A percentile compares a stretch with the other conserved stretches of the same genome.
Evolutionary conservation across 1,139 yeast genomes (phyloP).

Genomic region (Suhomyces ambrosiae): DNA sequence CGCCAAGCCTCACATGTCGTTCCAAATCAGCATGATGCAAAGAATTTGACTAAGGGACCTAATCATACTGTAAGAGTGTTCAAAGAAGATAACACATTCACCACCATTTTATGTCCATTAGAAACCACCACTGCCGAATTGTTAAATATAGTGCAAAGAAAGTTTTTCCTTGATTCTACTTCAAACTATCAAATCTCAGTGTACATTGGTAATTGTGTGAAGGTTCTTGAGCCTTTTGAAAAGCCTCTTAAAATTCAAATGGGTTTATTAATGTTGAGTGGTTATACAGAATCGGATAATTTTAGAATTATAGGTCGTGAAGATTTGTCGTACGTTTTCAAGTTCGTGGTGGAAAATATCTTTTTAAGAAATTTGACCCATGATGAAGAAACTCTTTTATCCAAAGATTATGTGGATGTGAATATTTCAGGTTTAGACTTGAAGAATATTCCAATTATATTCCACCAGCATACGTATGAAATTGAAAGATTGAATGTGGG

Average conservation of each 20-base stretch:
- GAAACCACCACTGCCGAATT: slow-evolving; percentile 80
- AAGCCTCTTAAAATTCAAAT: slow-evolving; percentile 79
- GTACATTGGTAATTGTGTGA: slow-evolving; percentile 75
- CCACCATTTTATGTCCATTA: slow-evolving; percentile 73
- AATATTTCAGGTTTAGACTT: slow-evolving; percentile 73
- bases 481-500: slow-evolving; percentile 83
- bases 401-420: slow-evolving; percentile 73
- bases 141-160: slow-evolving; percentile 65
- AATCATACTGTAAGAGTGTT: slow-evolving; percentile 68
- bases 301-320: slow-evolving; percentile 82
- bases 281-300: slow-evolving; percentile 76
- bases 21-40: slow-evolving; percentile 18
- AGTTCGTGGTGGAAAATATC: slow-evolving; percentile 76
- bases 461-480: slow-evolving; percentile 80
- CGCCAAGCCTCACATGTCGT: slow-evolving; percentile 30
- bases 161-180: slow-evolving; percentile 72
- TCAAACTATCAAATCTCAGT: slow-evolving; percentile 80
- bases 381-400: slow-evolving; percentile 63
- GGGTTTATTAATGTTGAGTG: slow-evolving; percentile 72
- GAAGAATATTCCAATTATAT: slow-evolving; percentile 81
- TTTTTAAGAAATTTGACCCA: slow-evolving; percentile 68
- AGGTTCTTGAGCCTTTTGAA: slow-evolving; percentile 72
- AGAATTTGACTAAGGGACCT: slow-evolving; percentile 30
- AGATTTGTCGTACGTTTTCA: slow-evolving; percentile 83
- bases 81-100: slow-evolving; percentile 78